These are phyloP conservation scores for Ophiostoma sp. DNA, from an alignment of 2,329 filamentous ascomycete species.

Conservation along the genomic window DNA sequence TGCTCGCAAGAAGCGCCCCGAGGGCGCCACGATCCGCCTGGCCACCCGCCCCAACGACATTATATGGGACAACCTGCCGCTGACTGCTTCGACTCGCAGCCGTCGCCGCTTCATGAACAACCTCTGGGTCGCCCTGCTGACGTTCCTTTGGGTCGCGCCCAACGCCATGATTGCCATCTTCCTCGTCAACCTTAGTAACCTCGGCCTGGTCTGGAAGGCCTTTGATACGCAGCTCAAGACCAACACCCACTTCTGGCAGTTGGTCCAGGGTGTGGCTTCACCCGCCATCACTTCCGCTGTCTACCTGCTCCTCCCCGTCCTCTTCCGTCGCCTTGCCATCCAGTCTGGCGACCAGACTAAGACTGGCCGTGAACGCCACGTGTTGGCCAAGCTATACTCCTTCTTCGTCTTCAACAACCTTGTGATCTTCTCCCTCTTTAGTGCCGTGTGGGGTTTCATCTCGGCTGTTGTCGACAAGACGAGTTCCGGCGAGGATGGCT, in stretches of 20 bases:
- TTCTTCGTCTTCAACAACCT: constrained; percentile 99
- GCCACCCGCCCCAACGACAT: constrained; percentile 88
- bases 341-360: constrained; percentile 87
- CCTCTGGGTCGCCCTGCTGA: constrained; percentile 79
- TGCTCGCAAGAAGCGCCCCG: constrained; percentile 75
- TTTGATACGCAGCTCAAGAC: constrained; percentile 66
- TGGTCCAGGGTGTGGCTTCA: constrained; percentile 88
- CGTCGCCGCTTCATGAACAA: constrained; percentile 77
- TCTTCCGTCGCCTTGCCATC: constrained; percentile 85
- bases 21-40: constrained; percentile 73
- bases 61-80: constrained; percentile 90
- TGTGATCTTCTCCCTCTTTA: constrained; percentile 90
- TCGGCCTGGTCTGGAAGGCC: constrained; percentile 74
- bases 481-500: constrained; percentile 58
- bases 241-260: constrained; percentile 72
- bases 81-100: constrained; percentile 66
- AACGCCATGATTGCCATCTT: constrained; percentile 96
- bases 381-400: constrained; percentile 83
- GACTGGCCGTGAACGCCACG: constrained; percentile 86
- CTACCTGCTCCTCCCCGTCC: constrained; percentile 83
- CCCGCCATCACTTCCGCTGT: constrained; percentile 84
- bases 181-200: constrained; percentile 77
- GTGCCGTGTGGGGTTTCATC: constrained; percentile 74
- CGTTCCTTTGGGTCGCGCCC: constrained; percentile 82
- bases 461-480: constrained; percentile 62